phyloP scores from a whole-genome alignment of 1,284 basidiomycete species.

The Cutaneotrichosporon arboriforme region DNA sequence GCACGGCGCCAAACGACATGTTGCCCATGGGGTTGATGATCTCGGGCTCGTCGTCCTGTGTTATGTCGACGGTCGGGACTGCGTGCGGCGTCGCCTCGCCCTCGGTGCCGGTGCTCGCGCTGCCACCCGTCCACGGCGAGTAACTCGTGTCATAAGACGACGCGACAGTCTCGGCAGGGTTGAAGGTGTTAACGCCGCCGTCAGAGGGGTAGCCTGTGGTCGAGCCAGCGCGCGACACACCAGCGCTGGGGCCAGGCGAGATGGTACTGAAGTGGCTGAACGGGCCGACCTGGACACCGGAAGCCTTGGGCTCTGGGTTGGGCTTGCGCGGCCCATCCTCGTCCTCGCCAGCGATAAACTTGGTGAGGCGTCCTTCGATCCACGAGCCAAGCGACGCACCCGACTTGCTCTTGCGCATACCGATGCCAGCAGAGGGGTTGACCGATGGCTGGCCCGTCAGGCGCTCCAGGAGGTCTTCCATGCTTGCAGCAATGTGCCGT shows the following conservation, averaged over 20 bases:
- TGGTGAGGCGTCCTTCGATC: conserved; percentile 89
- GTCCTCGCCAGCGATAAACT: conserved; percentile 87
- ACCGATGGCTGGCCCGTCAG: conserved; percentile 68
- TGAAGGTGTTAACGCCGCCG: background rate
- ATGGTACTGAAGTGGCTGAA: conserved; percentile 94
- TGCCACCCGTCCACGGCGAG: conserved; percentile 9
- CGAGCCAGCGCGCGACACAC: conserved; percentile 38
- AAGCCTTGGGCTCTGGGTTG: conserved; percentile 9
- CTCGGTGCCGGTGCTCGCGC: conserved; percentile 3
- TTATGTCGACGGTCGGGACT: background rate
- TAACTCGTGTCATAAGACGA: background rate
- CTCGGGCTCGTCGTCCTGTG: conserved; percentile 52
- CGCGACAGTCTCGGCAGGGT: background rate
- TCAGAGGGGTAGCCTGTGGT: conserved; percentile 18
- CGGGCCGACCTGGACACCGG: conserved; percentile 58
- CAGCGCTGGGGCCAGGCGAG: conserved; percentile 72
- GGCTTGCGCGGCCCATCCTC: conserved; percentile 43
- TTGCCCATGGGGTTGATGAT: conserved; percentile 49
- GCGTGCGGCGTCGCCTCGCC: too few species aligned
- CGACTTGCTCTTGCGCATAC: conserved; percentile 54
- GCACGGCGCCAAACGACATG: conserved; percentile 5
- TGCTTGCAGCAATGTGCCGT: conserved; percentile 62
- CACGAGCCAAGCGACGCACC: conserved; percentile 90
- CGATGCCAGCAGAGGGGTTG: conserved; percentile 65
- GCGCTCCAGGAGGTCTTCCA: conserved; percentile 76